Percentiles rank a stretch among this genome's conserved stretches.
Evolutionary conservation across 306 rosid species (phyloP).

Genomic region (Myrica gale): DNA sequence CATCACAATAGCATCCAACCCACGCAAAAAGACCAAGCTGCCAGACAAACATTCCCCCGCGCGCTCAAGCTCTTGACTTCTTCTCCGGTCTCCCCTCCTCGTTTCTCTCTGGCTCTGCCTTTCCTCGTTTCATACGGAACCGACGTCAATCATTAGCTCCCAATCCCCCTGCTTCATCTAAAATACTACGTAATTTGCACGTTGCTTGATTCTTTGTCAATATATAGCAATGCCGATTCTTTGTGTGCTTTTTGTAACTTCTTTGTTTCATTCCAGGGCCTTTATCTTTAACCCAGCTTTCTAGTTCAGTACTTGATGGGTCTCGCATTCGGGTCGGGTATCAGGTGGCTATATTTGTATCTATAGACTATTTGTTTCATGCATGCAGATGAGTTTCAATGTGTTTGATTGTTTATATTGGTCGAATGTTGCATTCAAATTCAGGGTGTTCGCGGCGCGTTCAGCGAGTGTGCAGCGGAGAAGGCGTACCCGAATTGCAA

Average conservation of each 20-base stretch:
- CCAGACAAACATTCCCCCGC: constrained; percentile 26
- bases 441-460: constrained; percentile 92
- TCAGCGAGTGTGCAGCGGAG: constrained; percentile 84
- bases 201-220: background rate
- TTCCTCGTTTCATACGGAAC: background rate
- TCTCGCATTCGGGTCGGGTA: constrained; percentile 84
- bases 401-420: background rate
- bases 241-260: too few species aligned
- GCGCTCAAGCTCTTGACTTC: constrained; percentile 41
- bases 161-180: background rate
- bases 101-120: constrained; percentile 4
- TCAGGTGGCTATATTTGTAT: constrained; percentile 49
- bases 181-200: background rate
- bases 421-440: constrained; percentile 26
- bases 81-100: constrained; percentile 35
- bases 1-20: too few species aligned
- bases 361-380: background rate
- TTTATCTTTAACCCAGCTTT: constrained; percentile 51
- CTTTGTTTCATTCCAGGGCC: constrained; percentile 52
- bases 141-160: background rate
- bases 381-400: background rate
- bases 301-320: constrained; percentile 53
- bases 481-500: constrained; percentile 95
- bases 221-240: background rate
- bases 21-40: too few species aligned